These are phyloP conservation scores for Ichthyophthirius multifiliis DNA, from an alignment of 169 alveolate genomes.

Conservation along the genomic window DNA sequence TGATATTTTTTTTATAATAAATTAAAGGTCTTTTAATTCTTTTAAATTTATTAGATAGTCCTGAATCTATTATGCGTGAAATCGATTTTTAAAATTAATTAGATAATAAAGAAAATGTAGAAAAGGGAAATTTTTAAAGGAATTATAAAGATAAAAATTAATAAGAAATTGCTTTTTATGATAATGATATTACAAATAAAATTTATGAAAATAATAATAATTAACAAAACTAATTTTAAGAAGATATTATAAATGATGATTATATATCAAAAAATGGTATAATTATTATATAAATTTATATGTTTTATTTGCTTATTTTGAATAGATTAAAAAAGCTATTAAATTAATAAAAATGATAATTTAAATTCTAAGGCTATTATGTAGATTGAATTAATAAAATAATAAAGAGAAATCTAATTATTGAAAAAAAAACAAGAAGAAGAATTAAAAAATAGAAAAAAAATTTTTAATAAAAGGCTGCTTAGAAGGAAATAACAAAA, in stretches of 20 bases:
- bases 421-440: slow-evolving; percentile 26
- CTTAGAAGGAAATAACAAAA: slow-evolving; percentile 29
- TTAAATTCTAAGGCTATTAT: slow-evolving; percentile 21
- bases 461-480: slow-evolving; percentile 13
- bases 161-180: no score
- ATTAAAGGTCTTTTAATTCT: slow-evolving; percentile 17
- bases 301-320: neutral
- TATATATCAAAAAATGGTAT: neutral
- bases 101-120: neutral
- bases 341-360: neutral
- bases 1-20: neutral
- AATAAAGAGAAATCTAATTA: slow-evolving; percentile 20
- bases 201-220: neutral
- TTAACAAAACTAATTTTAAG: neutral
- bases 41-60: slow-evolving; percentile 31
- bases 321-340: slow-evolving; percentile 3
- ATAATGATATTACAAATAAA: slow-evolving; percentile 6
- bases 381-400: slow-evolving; percentile 19
- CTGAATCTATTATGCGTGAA: slow-evolving; percentile 10
- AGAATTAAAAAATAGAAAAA: slow-evolving; percentile 22
- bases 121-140: neutral
- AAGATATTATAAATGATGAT: neutral
- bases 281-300: neutral
- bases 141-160: neutral
- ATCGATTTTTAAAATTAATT: slow-evolving; percentile 9